Percentiles rank a stretch among this genome's conserved stretches.
Conservation (phyloP, 2,329 filamentous ascomycete species). For the Ophiostoma himal-ulmi region DNA sequence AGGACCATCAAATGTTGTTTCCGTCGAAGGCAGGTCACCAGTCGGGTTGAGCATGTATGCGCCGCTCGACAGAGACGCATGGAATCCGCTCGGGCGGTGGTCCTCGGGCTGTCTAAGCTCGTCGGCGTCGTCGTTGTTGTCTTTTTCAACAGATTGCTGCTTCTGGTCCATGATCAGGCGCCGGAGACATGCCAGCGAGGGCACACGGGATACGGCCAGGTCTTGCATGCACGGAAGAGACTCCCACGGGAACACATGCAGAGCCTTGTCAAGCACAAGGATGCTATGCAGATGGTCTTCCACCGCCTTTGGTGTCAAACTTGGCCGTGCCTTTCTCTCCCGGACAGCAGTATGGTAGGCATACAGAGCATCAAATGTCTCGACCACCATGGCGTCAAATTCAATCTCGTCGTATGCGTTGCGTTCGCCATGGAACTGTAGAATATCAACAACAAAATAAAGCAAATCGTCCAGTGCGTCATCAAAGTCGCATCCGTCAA, state of each 20-base stretch:
- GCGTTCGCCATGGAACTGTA: conserved; percentile 92
- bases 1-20: conserved; percentile 63
- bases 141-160: not conserved
- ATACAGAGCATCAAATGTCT: conserved; percentile 76
- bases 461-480: conserved; percentile 86
- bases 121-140: not conserved
- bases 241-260: conserved; percentile 94
- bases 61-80: conserved; percentile 49
- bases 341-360: conserved; percentile 57
- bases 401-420: conserved; percentile 98
- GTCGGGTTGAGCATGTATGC: conserved; percentile 87
- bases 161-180: conserved; percentile 60
- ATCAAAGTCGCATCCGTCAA: conserved; percentile 67
- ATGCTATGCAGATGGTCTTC: conserved; percentile 61
- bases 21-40: conserved; percentile 74
- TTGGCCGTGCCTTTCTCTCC: not conserved
- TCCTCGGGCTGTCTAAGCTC: conserved; percentile 19
- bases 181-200: conserved; percentile 76
- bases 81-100: conserved; percentile 41
- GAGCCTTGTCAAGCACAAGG: conserved; percentile 80
- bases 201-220: conserved; percentile 76
- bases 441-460: conserved; percentile 92
- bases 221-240: conserved; percentile 79
- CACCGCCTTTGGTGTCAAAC: conserved; percentile 28
- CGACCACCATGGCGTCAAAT: conserved; percentile 84